A percentile compares a stretch with the other conserved stretches of the same genome.
phyloP scores from a whole-genome alignment of 805 yeast species.

The Metschnikowia gelsemii region DNA sequence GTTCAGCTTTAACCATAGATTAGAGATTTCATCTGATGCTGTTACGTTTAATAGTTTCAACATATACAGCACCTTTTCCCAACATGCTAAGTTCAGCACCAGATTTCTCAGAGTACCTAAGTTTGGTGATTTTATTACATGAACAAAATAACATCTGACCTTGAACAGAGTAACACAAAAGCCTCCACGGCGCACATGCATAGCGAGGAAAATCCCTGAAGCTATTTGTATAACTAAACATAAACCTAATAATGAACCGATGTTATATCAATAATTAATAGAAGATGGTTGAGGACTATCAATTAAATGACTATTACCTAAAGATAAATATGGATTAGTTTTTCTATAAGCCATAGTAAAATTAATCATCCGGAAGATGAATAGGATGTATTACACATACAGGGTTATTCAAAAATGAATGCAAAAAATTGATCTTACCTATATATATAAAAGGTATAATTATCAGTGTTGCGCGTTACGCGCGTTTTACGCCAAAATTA shows the following conservation, averaged over 20 bases:
- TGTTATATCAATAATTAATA: slow-evolving; percentile 1
- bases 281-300: slow-evolving; percentile 4
- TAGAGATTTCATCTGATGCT: too few species aligned
- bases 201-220: slow-evolving; percentile 3
- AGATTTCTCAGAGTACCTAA: too few species aligned
- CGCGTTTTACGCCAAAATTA: too few species aligned
- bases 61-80: too few species aligned
- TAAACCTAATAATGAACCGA: slow-evolving; percentile 3
- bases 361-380: not conserved
- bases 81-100: too few species aligned
- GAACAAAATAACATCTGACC: too few species aligned
- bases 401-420: not conserved
- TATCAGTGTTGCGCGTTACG: too few species aligned
- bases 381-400: slow-evolving; percentile 1
- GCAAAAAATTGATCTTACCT: slow-evolving; percentile 1
- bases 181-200: too few species aligned
- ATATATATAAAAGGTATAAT: not conserved
- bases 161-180: too few species aligned
- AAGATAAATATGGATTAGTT: slow-evolving; percentile 3
- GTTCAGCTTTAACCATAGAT: too few species aligned
- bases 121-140: too few species aligned
- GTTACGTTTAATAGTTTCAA: too few species aligned
- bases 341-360: slow-evolving; percentile 3
- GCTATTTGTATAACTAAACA: slow-evolving; percentile 3
- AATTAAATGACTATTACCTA: slow-evolving; percentile 2